phyloP scores from a whole-genome alignment of 768 basidiomycete species.

The Cytidiella melzeri region DNA sequence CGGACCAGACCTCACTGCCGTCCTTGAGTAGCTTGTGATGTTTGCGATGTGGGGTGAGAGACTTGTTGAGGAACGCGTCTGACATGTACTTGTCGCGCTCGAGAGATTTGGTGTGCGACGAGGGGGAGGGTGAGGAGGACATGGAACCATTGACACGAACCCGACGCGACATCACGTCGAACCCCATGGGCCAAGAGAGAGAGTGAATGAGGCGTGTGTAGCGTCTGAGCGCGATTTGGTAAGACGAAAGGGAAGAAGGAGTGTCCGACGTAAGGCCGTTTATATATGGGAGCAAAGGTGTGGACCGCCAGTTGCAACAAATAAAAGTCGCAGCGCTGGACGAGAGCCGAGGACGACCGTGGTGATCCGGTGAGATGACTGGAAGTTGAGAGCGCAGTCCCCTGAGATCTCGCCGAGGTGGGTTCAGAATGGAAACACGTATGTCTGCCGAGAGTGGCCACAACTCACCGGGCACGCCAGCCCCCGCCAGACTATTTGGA shows the following conservation, averaged over 20 bases:
- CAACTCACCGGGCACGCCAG: no score
- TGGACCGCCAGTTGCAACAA: slow-evolving; percentile 10
- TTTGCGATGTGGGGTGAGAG: slow-evolving; percentile 71
- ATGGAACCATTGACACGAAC: slow-evolving; percentile 21
- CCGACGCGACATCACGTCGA: slow-evolving; percentile 24
- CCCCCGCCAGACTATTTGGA: slow-evolving; percentile 24
- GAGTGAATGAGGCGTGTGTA: slow-evolving; percentile 12
- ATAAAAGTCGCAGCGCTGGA: slow-evolving; percentile 9
- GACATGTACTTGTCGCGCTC: slow-evolving; percentile 18
- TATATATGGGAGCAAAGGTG: slow-evolving; percentile 17
- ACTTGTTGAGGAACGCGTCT: slow-evolving; percentile 22
- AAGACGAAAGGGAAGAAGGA: slow-evolving; percentile 22
- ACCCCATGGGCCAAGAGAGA: slow-evolving; percentile 15
- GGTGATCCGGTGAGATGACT: slow-evolving; percentile 23
- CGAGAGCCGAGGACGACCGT: slow-evolving; percentile 14
- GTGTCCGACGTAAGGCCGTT: slow-evolving; percentile 20
- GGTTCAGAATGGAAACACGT: not conserved
- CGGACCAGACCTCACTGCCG: slow-evolving; percentile 80
- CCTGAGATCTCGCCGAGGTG: not conserved
- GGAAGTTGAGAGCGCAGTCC: no score
- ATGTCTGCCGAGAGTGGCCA: no score
- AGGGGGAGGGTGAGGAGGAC: slow-evolving; percentile 26
- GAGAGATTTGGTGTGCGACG: slow-evolving; percentile 15
- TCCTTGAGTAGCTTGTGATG: slow-evolving; percentile 84
- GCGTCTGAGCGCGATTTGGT: slow-evolving; percentile 20